Percentiles rank a stretch among this genome's conserved stretches.
Conservation (phyloP, 495 filamentous ascomycete genomes). For the Penicillium crystallinum region DNA sequence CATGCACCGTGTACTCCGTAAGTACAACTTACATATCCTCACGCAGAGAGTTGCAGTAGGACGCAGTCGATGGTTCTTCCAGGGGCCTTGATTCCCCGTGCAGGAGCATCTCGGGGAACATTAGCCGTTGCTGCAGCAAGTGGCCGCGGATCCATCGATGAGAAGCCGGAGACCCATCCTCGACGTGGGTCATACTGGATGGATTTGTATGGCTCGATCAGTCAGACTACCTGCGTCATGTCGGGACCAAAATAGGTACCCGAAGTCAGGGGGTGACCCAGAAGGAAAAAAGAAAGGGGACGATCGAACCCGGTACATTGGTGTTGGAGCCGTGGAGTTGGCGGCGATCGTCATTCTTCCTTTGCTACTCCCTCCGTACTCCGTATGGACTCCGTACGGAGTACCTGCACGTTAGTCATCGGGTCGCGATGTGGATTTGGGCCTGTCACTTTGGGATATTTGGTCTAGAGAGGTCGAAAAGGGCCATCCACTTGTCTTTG, state of each 20-base stretch:
- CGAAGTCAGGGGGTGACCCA: constrained; percentile 19
- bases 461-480: constrained; percentile 1
- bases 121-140: constrained; percentile 7
- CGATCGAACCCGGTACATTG: constrained; percentile 22
- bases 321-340: constrained; percentile 16
- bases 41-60: neutral
- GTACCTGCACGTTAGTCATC: constrained; percentile 7
- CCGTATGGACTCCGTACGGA: too few relatives aligned
- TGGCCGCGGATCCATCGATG: constrained; percentile 18
- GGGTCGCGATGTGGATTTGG: constrained; percentile 5
- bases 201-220: constrained; percentile 15
- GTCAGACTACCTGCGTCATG: constrained; percentile 5
- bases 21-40: neutral
- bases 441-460: constrained; percentile 5
- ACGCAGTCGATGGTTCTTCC: neutral
- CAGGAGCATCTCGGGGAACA: constrained; percentile 16
- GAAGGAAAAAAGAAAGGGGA: constrained; percentile 16
- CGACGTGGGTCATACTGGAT: constrained; percentile 8
- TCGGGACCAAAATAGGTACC: neutral
- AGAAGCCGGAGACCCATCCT: constrained; percentile 10
- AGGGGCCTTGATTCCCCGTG: constrained; percentile 5
- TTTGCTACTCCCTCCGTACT: too few relatives aligned
- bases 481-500: neutral
- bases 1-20: neutral
- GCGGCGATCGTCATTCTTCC: constrained; percentile 18